Evolutionary conservation across 2,329 filamentous ascomycete species (phyloP), one percentile per base, ranked within the genome.

Genomic region (Microcera coccophila): DNA sequence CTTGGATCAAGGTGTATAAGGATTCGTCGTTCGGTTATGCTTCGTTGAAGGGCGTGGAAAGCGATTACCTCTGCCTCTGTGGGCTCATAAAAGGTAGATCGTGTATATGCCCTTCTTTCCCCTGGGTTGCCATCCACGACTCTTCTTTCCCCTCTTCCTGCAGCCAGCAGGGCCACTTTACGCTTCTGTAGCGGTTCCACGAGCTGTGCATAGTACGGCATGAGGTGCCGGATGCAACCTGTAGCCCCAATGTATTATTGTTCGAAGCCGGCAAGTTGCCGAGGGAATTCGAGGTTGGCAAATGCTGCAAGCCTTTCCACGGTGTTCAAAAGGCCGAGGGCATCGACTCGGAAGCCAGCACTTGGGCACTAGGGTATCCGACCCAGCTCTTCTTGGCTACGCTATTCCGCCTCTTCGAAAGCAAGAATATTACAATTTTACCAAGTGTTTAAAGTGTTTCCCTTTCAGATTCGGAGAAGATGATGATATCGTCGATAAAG

Each of bases 281-380:
- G 5, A 26, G 32, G 32, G 11, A 41, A 35, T 4, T 35, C 14
- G 4, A 41, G 31, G 10, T 41, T 19, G 4, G 21, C 16, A 8
- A 41, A 36, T 2, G 22, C 39, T 2, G 31, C 39, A 3, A 41
- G 28, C 11, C 32, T 3, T 17, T 41, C 31, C 3, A 14, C 20
- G 18, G 21, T 41, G 3, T 20, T 41, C 4, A 15, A 35, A 3
- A 41, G 11, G 3, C 39, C 21, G 11, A 41, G 18, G 10, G 17
- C 22, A 20, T 41, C 21, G n/a, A 41, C 16, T 4, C 11, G 15
- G 14, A 41, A 41, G 32, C 39, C 2, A 41, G 11, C 1, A 41
- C 11, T 12, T 39, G n/a, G 16, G 38, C 38, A 11, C 38, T 39
- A 24, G 38, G 19, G 9, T 39, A 39, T 26, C 29, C 29, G n/a